Conservation (phyloP, 2,329 filamentous ascomycete species). For the Talaromyces atroroseus region DNA sequence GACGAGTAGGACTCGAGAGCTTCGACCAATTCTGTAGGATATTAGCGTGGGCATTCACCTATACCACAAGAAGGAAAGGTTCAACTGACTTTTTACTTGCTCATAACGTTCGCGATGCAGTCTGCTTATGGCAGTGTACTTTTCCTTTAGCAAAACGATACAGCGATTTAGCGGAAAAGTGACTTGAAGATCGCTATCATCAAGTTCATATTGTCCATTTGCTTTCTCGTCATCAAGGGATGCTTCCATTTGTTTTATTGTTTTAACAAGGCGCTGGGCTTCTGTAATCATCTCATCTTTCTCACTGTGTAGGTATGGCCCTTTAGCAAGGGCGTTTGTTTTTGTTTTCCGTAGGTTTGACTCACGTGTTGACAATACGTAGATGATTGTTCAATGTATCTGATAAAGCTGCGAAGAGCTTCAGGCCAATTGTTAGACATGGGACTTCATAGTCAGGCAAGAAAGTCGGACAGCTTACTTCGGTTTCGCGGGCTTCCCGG, state of each 20-base stretch:
- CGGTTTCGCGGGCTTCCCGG: slow-evolving; percentile 79
- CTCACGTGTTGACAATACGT: slow-evolving; percentile 66
- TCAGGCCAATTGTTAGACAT: slow-evolving; percentile 15
- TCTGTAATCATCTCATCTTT: slow-evolving; percentile 90
- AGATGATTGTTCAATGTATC: slow-evolving; percentile 89
- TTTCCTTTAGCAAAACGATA: slow-evolving; percentile 75
- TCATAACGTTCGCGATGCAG: slow-evolving; percentile 88
- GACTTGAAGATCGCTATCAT: slow-evolving; percentile 65
- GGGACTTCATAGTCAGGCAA: slow-evolving; percentile 2
- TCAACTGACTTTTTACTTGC: slow-evolving; percentile 77
- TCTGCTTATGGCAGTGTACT: slow-evolving; percentile 71
- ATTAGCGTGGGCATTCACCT: slow-evolving; percentile 20
- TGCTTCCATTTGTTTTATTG: slow-evolving; percentile 87
- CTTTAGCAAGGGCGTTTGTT: not conserved
- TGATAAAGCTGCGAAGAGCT: slow-evolving; percentile 89
- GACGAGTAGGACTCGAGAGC: slow-evolving; percentile 94
- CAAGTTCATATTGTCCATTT: slow-evolving; percentile 58
- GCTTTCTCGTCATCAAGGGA: slow-evolving; percentile 73
- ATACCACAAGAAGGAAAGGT: not conserved
- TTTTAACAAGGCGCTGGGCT: slow-evolving; percentile 74
- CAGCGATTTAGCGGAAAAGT: slow-evolving; percentile 80
- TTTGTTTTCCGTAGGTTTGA: slow-evolving; percentile 10
- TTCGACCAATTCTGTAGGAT: slow-evolving; percentile 72
- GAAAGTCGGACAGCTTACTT: slow-evolving; percentile 54
- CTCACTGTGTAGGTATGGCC: slow-evolving; percentile 51